Conservation (phyloP, 495 filamentous ascomycete species). For the Aspergillus baeticus region DNA sequence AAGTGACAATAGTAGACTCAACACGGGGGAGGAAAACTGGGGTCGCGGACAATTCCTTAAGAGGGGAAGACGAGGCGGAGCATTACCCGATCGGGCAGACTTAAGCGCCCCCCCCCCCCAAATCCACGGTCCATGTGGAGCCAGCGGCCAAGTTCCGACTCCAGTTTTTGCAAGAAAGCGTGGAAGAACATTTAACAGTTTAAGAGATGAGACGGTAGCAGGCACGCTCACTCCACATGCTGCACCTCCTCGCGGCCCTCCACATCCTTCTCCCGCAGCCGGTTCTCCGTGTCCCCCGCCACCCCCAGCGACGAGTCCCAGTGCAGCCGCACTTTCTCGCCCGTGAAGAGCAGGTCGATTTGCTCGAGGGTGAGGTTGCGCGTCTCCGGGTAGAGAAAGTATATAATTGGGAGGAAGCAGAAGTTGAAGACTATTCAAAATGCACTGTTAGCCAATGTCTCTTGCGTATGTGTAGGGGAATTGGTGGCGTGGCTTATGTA, state of each 20-base stretch:
- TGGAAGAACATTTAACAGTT: not conserved
- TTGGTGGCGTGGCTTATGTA: too few species aligned
- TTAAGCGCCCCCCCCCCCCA: conserved; percentile 16
- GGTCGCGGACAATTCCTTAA: not conserved
- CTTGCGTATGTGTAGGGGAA: too few species aligned
- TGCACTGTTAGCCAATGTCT: conserved; percentile 40
- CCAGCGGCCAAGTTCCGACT: not conserved
- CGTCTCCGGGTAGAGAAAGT: conserved; percentile 72
- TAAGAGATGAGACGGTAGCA: not conserved
- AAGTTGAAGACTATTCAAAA: conserved; percentile 60
- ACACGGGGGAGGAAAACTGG: not conserved
- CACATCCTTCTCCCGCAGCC: conserved; percentile 23
- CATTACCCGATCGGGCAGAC: conserved; percentile 20
- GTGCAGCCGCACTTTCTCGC: conserved; percentile 45
- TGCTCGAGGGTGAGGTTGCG: conserved; percentile 66
- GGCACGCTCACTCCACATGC: conserved; percentile 26
- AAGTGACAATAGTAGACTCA: too few species aligned
- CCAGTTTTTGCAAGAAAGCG: not conserved
- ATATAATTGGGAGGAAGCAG: conserved; percentile 69
- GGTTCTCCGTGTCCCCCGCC: conserved; percentile 25
- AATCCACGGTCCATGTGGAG: not conserved
- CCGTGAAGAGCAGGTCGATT: conserved; percentile 58
- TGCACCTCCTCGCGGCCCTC: conserved; percentile 16
- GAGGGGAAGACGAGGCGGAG: conserved; percentile 8
- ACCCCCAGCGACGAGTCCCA: conserved; percentile 35